phyloP scores from a whole-genome alignment of 768 basidiomycete genomes.

The Termitomyces sp. region DNA sequence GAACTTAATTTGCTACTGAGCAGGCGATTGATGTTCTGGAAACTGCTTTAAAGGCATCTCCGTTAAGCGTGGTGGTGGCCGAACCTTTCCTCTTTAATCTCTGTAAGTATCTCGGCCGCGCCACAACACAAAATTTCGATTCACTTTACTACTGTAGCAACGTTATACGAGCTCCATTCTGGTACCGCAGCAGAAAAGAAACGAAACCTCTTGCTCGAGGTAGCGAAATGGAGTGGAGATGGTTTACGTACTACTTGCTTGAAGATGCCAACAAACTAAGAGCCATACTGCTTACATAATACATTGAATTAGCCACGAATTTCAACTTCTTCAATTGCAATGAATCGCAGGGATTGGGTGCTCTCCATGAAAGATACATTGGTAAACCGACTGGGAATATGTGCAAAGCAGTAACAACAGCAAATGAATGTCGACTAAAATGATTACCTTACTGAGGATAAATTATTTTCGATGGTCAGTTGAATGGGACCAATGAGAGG shows the following conservation, averaged over 20 bases:
- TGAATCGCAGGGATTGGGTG: background rate
- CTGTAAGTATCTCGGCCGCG: slow-evolving; percentile 38
- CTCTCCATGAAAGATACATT: background rate
- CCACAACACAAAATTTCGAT: background rate
- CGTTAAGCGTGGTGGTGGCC: slow-evolving; percentile 65
- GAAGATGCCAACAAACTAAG: slow-evolving; percentile 63
- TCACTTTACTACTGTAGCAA: slow-evolving; percentile 39
- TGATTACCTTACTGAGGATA: background rate
- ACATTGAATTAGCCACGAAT: background rate
- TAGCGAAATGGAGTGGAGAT: slow-evolving; percentile 84
- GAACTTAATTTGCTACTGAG: background rate
- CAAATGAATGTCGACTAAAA: background rate
- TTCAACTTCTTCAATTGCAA: no score
- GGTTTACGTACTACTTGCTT: slow-evolving; percentile 71
- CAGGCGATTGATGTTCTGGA: slow-evolving; percentile 73
- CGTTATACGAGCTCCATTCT: slow-evolving; percentile 78
- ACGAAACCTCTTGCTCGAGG: slow-evolving; percentile 64
- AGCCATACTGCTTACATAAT: background rate
- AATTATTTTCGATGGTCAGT: background rate
- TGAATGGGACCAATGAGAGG: background rate
- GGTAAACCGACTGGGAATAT: background rate
- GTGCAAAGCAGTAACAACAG: background rate
- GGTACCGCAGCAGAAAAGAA: slow-evolving; percentile 71
- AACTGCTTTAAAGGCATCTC: slow-evolving; percentile 52
- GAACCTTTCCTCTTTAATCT: slow-evolving; percentile 86